Conservation (phyloP, 2,329 filamentous ascomycete genomes). For the Alternaria sp. region DNA sequence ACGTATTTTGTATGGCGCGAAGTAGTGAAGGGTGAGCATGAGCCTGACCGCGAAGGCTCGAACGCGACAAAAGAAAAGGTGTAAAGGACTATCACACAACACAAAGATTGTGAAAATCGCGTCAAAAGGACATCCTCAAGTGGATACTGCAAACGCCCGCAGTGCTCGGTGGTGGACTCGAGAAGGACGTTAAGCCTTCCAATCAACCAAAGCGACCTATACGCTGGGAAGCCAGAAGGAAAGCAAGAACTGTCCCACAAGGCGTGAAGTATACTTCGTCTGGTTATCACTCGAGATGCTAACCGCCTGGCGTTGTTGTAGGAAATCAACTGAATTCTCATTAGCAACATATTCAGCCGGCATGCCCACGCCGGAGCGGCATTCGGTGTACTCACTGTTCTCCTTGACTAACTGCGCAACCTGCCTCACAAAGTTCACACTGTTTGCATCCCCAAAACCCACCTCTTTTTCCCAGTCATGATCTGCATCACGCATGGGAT, state of each 20-base stretch:
- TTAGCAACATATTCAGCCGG: conserved; percentile 19
- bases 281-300: conserved; percentile 50
- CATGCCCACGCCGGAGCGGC: background rate
- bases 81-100: background rate
- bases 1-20: conserved; percentile 9
- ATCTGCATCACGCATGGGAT: conserved; percentile 50
- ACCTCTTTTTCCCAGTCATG: conserved; percentile 51
- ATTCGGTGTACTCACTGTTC: conserved; percentile 49
- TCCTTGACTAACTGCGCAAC: conserved; percentile 52
- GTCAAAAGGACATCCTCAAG: background rate
- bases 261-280: conserved; percentile 53
- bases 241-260: conserved; percentile 54
- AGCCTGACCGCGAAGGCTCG: background rate
- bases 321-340: conserved; percentile 46
- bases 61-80: background rate
- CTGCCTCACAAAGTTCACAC: conserved; percentile 48
- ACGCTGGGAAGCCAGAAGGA: conserved; percentile 43
- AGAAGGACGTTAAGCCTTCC: background rate
- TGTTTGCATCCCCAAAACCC: conserved; percentile 45
- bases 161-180: background rate
- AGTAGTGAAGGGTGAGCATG: background rate
- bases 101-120: background rate
- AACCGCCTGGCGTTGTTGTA: conserved; percentile 49
- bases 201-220: conserved; percentile 4
- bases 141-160: background rate